Evolutionary conservation across 2,329 filamentous ascomycete genomes (phyloP).

Genomic region (Aspergillus pseudoglaucus): DNA sequence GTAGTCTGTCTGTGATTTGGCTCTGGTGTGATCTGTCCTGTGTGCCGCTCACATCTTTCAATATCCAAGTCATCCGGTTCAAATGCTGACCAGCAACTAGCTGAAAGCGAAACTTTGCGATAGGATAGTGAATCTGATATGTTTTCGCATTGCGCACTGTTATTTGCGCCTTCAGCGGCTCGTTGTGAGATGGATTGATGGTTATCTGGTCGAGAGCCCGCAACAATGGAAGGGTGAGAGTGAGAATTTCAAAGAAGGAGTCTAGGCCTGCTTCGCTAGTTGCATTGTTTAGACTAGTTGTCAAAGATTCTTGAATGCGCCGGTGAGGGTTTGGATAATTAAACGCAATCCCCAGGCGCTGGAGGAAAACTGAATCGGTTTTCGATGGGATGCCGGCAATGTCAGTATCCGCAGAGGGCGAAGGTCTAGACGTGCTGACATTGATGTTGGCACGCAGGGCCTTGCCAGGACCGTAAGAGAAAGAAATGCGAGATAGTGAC

Average conservation of each 20-base stretch:
- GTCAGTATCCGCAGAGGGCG: constrained; percentile 14
- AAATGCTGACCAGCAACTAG: constrained; percentile 22
- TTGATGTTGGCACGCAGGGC: constrained; percentile 26
- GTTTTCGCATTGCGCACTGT: constrained; percentile 30
- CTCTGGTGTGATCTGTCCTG: constrained; percentile 11
- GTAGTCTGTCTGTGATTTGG: constrained; percentile 18
- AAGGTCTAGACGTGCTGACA: constrained; percentile 21
- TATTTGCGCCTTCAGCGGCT: constrained; percentile 23
- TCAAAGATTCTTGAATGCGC: constrained; percentile 34
- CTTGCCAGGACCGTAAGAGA: constrained; percentile 26
- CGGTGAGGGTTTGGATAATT: constrained; percentile 33
- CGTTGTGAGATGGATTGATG: constrained; percentile 15
- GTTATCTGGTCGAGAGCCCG: constrained; percentile 30
- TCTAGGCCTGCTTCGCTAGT: constrained; percentile 24
- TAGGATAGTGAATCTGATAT: constrained; percentile 32
- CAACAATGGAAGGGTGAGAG: constrained; percentile 33
- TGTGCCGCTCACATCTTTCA: constrained; percentile 22
- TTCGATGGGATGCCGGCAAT: constrained; percentile 16
- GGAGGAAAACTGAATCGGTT: constrained; percentile 19
- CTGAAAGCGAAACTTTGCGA: constrained; percentile 26
- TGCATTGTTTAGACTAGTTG: constrained; percentile 28
- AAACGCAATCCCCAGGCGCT: constrained; percentile 29
- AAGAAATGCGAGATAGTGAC: constrained; percentile 30
- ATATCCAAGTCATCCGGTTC: constrained; percentile 27
- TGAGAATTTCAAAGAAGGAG: constrained; percentile 25